Evolutionary conservation across 768 basidiomycete genomes (phyloP), one percentile per base, ranked within the genome.

Genomic region (Vararia minispora): DNA sequence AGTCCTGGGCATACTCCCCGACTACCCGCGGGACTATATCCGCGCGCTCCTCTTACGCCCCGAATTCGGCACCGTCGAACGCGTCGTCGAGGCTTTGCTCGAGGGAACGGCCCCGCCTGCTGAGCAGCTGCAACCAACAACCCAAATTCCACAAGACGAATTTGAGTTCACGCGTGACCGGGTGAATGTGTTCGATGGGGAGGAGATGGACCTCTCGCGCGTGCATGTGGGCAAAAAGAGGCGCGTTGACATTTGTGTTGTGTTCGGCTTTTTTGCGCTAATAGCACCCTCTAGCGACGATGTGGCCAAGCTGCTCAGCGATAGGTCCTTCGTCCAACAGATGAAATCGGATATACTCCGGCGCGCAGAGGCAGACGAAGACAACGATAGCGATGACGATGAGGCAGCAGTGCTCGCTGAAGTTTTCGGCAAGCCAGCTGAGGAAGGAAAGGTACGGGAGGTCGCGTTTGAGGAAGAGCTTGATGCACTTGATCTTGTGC

Each of bases 261-360:
- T n/a, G 5, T 23, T 16, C 22, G 31, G 24, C 34, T 35, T 24
- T 42, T 39, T 20, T 16, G 37, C 46, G n/a, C 45, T 30, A 20
- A 40, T 33, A 9, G 16, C 22, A 32, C 21, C 26, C 9, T n/a
- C 34, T 29, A 75, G 76, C 17, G 65, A 68, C 24, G 68, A 74
- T 21, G 63, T 60, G 11, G 47, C 51, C n/a, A 51, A 53, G 13
- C 50, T 73, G 11, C 53, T 76, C 6, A 65, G 66, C 11, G 83
- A 90, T 49, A 68, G 66, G 5, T 57, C 64, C 1, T 71, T 72
- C 51, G 65, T 74, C n/a, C 77, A 78, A 28, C 61, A 79, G 46
- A 81, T 91, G 73, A 90, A 92, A 51, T 74, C 74, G 1, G 79
- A 84, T 38, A 91, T 91, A 48, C 64, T 91, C 11, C 72, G 85